Conservation (phyloP, 2,329 filamentous ascomycete genomes). For the Microsporum canis region DNA sequence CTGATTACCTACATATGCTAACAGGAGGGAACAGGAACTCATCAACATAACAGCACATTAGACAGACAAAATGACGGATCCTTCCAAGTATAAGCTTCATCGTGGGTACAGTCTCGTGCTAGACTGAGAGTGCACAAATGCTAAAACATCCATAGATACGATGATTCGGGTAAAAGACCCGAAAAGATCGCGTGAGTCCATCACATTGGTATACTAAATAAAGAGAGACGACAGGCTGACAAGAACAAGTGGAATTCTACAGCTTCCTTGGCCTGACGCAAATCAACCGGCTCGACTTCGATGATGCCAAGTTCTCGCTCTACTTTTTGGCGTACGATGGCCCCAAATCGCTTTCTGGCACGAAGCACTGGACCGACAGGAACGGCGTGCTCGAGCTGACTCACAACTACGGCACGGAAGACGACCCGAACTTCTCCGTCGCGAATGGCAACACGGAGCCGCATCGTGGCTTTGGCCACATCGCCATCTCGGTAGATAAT, state of each 20-base stretch:
- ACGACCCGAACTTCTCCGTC: conserved; percentile 66
- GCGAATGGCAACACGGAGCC: conserved; percentile 89
- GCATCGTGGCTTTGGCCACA: conserved; percentile 71
- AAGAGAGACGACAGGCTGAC: background rate
- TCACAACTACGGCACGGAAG: conserved; percentile 79
- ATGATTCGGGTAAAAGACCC: conserved; percentile 95
- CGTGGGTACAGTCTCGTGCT: conserved; percentile 27
- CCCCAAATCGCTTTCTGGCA: conserved; percentile 59
- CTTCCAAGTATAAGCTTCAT: conserved; percentile 54
- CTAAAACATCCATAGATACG: conserved; percentile 24
- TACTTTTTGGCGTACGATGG: conserved; percentile 91
- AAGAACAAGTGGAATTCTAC: conserved; percentile 66
- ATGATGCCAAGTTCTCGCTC: conserved; percentile 83
- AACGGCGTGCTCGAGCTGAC: conserved; percentile 82
- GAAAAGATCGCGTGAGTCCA: conserved; percentile 55
- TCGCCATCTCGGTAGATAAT: conserved; percentile 71
- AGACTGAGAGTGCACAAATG: background rate
- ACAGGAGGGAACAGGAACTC: background rate
- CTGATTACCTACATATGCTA: background rate
- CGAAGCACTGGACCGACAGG: conserved; percentile 66
- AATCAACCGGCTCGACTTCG: conserved; percentile 68
- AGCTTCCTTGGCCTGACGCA: conserved; percentile 80
- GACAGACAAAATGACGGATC: conserved; percentile 45
- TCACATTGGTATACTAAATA: background rate
- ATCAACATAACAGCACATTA: background rate